Conservation (phyloP, 768 basidiomycete genomes). For the Chlorophyllum brunneum region DNA sequence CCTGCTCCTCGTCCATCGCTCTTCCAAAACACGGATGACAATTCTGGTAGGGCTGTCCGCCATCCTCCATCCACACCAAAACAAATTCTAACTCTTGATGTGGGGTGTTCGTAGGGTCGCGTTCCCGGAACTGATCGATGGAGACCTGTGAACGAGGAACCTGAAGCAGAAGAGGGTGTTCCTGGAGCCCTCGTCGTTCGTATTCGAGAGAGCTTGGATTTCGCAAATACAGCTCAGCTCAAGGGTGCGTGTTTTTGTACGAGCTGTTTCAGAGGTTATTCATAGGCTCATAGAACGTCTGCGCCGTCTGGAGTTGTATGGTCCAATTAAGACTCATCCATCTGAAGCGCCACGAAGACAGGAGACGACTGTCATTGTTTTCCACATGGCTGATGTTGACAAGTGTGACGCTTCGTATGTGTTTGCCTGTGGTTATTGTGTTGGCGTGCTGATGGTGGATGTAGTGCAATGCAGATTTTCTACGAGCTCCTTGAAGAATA, state of each 20-base stretch:
- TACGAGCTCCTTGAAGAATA: slow-evolving; percentile 78
- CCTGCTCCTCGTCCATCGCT: slow-evolving; percentile 84
- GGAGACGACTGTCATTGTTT: slow-evolving; percentile 74
- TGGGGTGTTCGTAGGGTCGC: slow-evolving; percentile 80
- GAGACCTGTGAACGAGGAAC: slow-evolving; percentile 87
- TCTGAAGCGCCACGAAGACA: slow-evolving; percentile 81
- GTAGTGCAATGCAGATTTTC: slow-evolving; percentile 81
- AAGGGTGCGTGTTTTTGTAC: slow-evolving; percentile 68
- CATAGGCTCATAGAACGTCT: slow-evolving; percentile 74
- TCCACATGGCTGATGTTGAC: slow-evolving; percentile 93
- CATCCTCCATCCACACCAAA: too few species aligned
- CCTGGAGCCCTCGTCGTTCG: slow-evolving; percentile 84
- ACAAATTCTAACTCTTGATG: neutral
- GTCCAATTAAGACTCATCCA: slow-evolving; percentile 74
- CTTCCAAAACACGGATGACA: slow-evolving; percentile 85
- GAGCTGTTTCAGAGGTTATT: too few species aligned
- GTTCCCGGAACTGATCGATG: slow-evolving; percentile 87
- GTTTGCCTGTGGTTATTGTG: neutral
- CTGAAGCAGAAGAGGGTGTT: slow-evolving; percentile 76
- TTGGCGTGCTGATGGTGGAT: slow-evolving; percentile 10
- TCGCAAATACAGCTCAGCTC: slow-evolving; percentile 93
- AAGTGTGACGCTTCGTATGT: slow-evolving; percentile 87
- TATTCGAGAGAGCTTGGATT: slow-evolving; percentile 87
- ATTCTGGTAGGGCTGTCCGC: slow-evolving; percentile 79
- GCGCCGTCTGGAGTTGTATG: slow-evolving; percentile 85